Percentiles rank a stretch among this genome's conserved stretches.
Evolutionary conservation across 345 rosid species (phyloP).

Genomic region (Eucalyptus caleyi): DNA sequence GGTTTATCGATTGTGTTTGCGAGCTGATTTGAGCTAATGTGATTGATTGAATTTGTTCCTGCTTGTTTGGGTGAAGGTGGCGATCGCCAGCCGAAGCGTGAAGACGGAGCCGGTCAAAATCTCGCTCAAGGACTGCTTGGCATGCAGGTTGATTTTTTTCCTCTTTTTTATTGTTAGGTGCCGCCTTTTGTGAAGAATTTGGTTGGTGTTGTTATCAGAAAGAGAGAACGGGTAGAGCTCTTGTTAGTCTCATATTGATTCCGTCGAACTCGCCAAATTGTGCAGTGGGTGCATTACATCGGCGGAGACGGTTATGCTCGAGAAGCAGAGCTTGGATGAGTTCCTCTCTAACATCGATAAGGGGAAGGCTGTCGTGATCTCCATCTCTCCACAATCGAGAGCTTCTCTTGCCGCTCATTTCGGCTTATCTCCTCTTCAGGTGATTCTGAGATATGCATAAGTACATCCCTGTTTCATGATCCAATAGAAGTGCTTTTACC

Average conservation of each 20-base stretch:
- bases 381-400: constrained; percentile 82
- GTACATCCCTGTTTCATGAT: background rate
- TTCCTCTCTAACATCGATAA: constrained; percentile 56
- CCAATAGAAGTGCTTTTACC: background rate
- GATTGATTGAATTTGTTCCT: background rate
- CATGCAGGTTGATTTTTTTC: constrained; percentile 54
- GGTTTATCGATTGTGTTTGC: background rate
- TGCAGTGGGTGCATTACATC: constrained; percentile 92
- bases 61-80: constrained; percentile 23
- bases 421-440: constrained; percentile 57
- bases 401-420: constrained; percentile 79
- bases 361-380: constrained; percentile 55
- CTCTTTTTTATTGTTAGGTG: background rate
- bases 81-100: constrained; percentile 13
- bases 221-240: background rate
- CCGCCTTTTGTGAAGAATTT: background rate
- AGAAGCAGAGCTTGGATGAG: constrained; percentile 92
- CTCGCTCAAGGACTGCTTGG: constrained; percentile 94
- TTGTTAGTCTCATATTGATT: background rate
- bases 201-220: background rate
- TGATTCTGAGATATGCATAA: background rate
- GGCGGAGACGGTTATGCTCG: constrained; percentile 93
- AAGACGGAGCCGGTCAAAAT: constrained; percentile 68
- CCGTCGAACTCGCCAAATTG: background rate
- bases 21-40: background rate